phyloP scores from a whole-genome alignment of 768 basidiomycete genomes.

The Trametes cubensis region DNA sequence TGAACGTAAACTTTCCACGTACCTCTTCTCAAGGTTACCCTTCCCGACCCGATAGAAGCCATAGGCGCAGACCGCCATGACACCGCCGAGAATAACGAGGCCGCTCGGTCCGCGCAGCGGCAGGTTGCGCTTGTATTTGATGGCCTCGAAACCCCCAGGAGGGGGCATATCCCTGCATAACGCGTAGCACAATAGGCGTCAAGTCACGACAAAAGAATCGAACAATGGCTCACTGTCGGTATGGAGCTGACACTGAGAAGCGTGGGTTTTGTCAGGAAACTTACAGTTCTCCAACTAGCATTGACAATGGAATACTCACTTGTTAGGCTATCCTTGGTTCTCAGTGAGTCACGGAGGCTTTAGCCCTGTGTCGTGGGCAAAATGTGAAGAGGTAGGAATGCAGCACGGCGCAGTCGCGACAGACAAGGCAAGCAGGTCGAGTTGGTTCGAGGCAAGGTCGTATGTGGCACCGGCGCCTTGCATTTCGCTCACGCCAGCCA shows the following conservation, averaged over 20 bases:
- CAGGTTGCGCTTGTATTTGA: conserved; percentile 96
- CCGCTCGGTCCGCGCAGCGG: conserved; percentile 88
- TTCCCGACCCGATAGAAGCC: conserved; percentile 91
- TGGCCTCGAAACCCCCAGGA: conserved; percentile 84
- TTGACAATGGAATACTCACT: conserved; percentile 20
- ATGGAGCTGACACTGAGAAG: conserved; percentile 57
- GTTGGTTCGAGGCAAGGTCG: conserved; percentile 20
- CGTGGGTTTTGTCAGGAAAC: conserved; percentile 19
- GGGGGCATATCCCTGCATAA: conserved; percentile 90
- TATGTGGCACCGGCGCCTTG: conserved; percentile 14
- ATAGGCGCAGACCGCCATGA: conserved; percentile 81
- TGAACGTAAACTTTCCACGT: conserved; percentile 39
- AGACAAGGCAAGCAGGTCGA: conserved; percentile 13
- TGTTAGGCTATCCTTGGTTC: conserved; percentile 5
- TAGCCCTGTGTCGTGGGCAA: neutral
- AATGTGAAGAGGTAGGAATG: conserved; percentile 7
- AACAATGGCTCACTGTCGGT: conserved; percentile 57
- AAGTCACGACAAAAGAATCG: conserved; percentile 16
- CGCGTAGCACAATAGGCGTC: conserved; percentile 14
- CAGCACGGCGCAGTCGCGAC: conserved; percentile 12
- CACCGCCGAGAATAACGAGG: conserved; percentile 81
- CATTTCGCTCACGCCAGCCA: conserved; percentile 16
- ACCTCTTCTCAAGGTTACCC: conserved; percentile 94
- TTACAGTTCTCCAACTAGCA: conserved; percentile 5
- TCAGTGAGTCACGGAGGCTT: conserved; percentile 7